Conservation (phyloP, 306 rosid genomes). For the Alnus rubra region DNA sequence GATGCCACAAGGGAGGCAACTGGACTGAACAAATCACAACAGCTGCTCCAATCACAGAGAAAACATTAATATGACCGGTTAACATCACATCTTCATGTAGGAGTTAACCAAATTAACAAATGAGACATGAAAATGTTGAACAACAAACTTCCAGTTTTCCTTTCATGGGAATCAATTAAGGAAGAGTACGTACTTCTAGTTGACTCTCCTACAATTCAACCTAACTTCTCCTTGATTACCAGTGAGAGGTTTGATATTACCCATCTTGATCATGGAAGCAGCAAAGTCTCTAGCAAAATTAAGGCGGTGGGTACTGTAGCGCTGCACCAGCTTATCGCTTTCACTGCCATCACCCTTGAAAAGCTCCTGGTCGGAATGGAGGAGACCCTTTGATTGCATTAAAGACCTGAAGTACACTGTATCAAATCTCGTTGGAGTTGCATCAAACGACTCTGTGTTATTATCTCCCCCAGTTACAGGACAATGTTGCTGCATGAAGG, state of each 20-base stretch:
- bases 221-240: conserved; percentile 36
- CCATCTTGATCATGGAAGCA: conserved; percentile 44
- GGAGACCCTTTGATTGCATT: conserved; percentile 27
- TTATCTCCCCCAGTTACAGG: conserved; percentile 30
- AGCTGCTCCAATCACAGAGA: no score
- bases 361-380: conserved; percentile 46
- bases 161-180: not conserved
- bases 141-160: not conserved
- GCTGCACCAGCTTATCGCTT: conserved; percentile 28
- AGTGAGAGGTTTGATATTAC: conserved; percentile 39
- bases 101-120: no score
- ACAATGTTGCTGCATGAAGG: conserved; percentile 9
- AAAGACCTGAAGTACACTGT: conserved; percentile 33
- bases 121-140: no score
- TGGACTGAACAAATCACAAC: not conserved
- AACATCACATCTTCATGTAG: no score
- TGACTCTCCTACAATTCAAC: conserved; percentile 30
- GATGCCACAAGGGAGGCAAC: no score
- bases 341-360: conserved; percentile 27
- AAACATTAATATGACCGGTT: no score
- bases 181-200: conserved; percentile 2
- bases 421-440: conserved; percentile 11
- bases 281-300: conserved; percentile 25
- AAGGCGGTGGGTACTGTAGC: not conserved
- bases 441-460: conserved; percentile 20